Evolutionary conservation across 441 rosid genomes (phyloP), one percentile per base, ranked within the genome.

Genomic region (Populus hybrid): DNA sequence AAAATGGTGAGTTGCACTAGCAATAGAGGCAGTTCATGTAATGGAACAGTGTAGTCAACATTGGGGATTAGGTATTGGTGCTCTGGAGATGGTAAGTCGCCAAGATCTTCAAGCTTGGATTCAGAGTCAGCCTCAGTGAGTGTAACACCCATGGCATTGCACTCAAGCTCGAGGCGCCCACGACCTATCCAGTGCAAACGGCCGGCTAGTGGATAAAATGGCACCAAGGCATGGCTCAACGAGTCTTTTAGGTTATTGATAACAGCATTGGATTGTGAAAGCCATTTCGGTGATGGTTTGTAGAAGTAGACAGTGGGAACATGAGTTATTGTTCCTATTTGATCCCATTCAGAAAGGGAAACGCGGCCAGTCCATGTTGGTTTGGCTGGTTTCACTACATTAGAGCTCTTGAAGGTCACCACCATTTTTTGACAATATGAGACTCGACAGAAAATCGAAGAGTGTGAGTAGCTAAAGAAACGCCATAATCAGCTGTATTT

Each of bases 241-340:
- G 91, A 90, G 32, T 40, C 64, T 72, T 63, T 86, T 4, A 90
- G 83, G 69, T 80, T 82, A 73, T 72, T 79, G 30, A 87, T 66
- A 23, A 88, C 71, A 75, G 78, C 28, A 61, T 76, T 61, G n/a
- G 69, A 73, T 0, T 73, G 67, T 10, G 19, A 1, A 30, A 81
- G 82, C 40, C 70, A 69, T 10, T 79, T 76, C 9, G 79, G 71
- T 11, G 85, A 81, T 72, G 84, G 84, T 61, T 65, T 28, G 68
- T 90, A 90, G 81, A 90, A 86, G 82, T 89, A 90, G 75, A 90
- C 75, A 16, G 87, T 87, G 64, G 92, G 90, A 34, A 84, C 73
- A 68, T 85, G 94, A 70, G 91, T 85, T 69, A 89, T 76, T 32
- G 82, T 75, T 57, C 87, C 89, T 7, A 85, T 79, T 78, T 86